Evolutionary conservation across 2,329 filamentous ascomycete genomes (phyloP), one percentile per base, ranked within the genome.

Genomic region (Torrubiella hemipterigena): DNA sequence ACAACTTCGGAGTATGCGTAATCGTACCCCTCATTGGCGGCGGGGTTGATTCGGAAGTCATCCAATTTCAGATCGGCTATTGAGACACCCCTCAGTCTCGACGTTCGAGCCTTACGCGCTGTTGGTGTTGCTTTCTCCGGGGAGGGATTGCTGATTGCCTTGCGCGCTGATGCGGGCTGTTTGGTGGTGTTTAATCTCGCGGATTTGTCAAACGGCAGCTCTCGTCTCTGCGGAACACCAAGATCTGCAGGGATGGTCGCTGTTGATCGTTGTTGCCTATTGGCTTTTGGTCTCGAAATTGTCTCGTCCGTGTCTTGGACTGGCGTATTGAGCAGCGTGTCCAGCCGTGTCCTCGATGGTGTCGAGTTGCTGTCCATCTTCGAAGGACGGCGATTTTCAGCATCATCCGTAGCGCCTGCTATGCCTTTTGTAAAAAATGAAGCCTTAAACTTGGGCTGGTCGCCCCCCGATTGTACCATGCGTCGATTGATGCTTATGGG

Each of bases 21-120:
- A 32, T 76, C 69, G 26, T 75, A 61, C 3, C 82, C 81, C 25
- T 79, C 67, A 40, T 87, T 89, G 42, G 64, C 68, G 5, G 61
- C 59, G 0, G 83, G 77, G 40, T 94, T 93, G 43, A 91, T 63
- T 49, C 79, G 89, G 62, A 94, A 95, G 53, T 93, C 79, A 10
- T 73, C 69, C 1, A 80, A 58, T 11, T 59, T 59, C 10, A 93
- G 65, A 20, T 67, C 59, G 1, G 63, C 55, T 4, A 75, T 40
- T 1, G 75, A 68, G 30, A 67, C 72, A 8, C 63, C 51, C 29
- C 84, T 73, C 12, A 82, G 63, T 2, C 62, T 60, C 35, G 40
- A 40, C 2, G 33, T 35, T 5, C 32, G 7, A 6, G 32, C 24
- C 3, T n/a, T 25, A 17, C 23, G 23, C 15, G 26, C 36, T 25